Conservation (phyloP, 345 rosid genomes). For the Theobroma cacao region DNA sequence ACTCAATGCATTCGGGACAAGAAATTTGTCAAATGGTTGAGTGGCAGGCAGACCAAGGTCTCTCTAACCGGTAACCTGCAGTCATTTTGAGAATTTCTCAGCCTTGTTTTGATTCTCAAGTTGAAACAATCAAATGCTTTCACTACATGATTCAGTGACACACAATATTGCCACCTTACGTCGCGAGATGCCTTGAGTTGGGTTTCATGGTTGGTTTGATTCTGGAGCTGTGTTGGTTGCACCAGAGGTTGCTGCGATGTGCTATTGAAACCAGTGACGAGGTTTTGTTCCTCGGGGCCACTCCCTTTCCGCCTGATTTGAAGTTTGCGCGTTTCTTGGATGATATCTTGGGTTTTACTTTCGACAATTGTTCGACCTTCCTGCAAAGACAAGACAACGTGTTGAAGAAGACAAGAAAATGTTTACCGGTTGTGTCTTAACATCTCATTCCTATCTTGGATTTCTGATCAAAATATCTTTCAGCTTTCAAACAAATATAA, state of each 20-base stretch:
- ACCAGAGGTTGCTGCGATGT: constrained; percentile 49
- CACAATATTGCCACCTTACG: constrained; percentile 73
- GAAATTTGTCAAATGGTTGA: neutral
- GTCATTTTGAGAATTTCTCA: neutral
- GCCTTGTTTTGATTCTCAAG: neutral
- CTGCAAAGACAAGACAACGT: constrained; percentile 31
- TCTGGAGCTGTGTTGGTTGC: constrained; percentile 31
- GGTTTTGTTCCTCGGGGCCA: constrained; percentile 35
- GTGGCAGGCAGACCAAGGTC: neutral
- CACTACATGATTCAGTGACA: constrained; percentile 32
- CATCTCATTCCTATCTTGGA: neutral
- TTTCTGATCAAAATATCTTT: neutral
- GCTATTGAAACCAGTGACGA: constrained; percentile 35
- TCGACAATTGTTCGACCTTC: constrained; percentile 88
- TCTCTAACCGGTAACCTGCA: neutral
- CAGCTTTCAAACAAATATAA: neutral
- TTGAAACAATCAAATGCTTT: constrained; percentile 1
- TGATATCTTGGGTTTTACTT: constrained; percentile 71
- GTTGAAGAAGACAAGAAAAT: neutral
- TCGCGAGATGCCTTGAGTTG: constrained; percentile 99
- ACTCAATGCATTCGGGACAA: neutral
- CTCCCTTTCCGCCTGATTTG: constrained; percentile 71
- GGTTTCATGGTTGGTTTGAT: constrained; percentile 59
- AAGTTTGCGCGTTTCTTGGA: constrained; percentile 68
- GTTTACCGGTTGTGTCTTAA: neutral